Evolutionary conservation across 2,329 filamentous ascomycete genomes (phyloP).

Genomic region (Fusarium haematococcum): DNA sequence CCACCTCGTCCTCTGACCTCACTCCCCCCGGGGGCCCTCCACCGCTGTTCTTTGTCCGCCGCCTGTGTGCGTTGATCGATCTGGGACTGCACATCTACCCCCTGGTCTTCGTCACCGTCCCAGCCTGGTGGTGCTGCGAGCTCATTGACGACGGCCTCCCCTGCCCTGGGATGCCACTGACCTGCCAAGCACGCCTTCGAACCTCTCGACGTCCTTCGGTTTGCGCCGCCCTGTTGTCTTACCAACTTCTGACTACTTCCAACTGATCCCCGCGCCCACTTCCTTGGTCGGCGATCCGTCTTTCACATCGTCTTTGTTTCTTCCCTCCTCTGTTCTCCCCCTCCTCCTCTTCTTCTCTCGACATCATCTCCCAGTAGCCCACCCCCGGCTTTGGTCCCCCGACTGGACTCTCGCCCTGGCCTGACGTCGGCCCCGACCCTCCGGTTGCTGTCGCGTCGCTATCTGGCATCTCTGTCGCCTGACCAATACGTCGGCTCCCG

Average conservation of each 20-base stretch:
- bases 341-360: not conserved
- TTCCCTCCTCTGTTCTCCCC: slow-evolving; percentile 7
- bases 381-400: slow-evolving; percentile 1
- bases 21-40: slow-evolving; percentile 24
- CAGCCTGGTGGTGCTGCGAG: slow-evolving; percentile 36
- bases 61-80: slow-evolving; percentile 26
- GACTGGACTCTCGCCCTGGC: slow-evolving; percentile 14
- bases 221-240: slow-evolving; percentile 33
- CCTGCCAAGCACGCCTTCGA: slow-evolving; percentile 32
- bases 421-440: slow-evolving; percentile 35
- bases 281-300: slow-evolving; percentile 25
- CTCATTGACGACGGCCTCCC: slow-evolving; percentile 27
- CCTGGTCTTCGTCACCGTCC: slow-evolving; percentile 31
- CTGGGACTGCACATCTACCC: slow-evolving; percentile 22
- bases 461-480: slow-evolving; percentile 35
- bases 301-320: slow-evolving; percentile 14
- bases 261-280: slow-evolving; percentile 28
- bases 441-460: slow-evolving; percentile 38
- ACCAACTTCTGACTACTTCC: slow-evolving; percentile 29
- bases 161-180: slow-evolving; percentile 3
- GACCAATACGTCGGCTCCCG: slow-evolving; percentile 35
- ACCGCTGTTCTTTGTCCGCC: slow-evolving; percentile 27
- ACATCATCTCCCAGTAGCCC: not conserved
- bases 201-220: slow-evolving; percentile 18
- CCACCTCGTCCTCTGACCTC: slow-evolving; percentile 18